Evolutionary conservation across 169 alveolate genomes (phyloP), one percentile per base, ranked within the genome.

Genomic region (Eimeria praecox): DNA sequence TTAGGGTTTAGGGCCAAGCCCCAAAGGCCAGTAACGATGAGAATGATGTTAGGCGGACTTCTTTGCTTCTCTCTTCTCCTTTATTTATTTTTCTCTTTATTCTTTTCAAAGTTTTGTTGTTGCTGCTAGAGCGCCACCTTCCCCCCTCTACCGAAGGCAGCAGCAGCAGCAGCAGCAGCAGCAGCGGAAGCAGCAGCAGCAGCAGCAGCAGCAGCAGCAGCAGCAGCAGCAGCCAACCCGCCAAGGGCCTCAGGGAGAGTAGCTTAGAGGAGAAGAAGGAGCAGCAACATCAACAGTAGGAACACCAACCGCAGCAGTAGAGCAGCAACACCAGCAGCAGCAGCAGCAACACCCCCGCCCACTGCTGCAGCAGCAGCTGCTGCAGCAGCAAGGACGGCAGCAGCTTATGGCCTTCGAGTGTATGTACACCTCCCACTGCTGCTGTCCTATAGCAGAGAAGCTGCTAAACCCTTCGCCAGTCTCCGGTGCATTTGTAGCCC

Each of bases 101-200:
- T 56, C 18, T 10, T 56, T 4, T 56, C n/a, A 12, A 8, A 12
- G 18, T 56, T 56, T 16, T 10, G 12, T 27, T 56, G 66, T 27
- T 12, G 66, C 66, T 12, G 66, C 66, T 12, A 18, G n/a, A 56
- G 66, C 27, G 27, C 5, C 14, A 2, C 27, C 66, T 49, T 49
- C 56, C 20, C 27, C 27, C 27, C 66, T 56, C n/a, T 16, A 12
- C 27, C 18, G 14, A 8, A 56, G 66, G n/a, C 66, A 49, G 56
- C 56, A 49, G 66, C 66, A 56, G 66, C 66, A 56, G 66, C 66
- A 56, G 66, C 66, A 56, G 66, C 66, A 56, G 66, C n/a, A 56
- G 66, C 66, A 56, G 66, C 66, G 27, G 27, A 16, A 2, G 66
- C 27, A 56, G 66, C 66, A 56, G 66, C 66, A 56, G 66, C 66